Conservation (phyloP, 345 rosid genomes). For the Salix koriyanagi region DNA sequence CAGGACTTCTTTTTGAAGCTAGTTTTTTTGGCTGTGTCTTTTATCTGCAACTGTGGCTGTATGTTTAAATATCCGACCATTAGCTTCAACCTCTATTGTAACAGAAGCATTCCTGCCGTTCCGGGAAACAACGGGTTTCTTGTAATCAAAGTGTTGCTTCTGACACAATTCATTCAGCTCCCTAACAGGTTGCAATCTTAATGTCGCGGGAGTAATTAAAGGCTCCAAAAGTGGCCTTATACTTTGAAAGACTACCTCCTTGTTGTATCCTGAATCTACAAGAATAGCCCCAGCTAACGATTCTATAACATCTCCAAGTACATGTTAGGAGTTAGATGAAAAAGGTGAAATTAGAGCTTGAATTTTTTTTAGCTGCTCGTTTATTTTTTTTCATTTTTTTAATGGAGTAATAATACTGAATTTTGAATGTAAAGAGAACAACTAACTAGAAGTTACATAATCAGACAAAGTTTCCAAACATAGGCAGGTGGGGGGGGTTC, state of each 20-base stretch:
- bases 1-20: constrained; percentile 58
- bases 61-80: constrained; percentile 31
- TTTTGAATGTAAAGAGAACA: not conserved
- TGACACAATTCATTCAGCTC: constrained; percentile 60
- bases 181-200: constrained; percentile 57
- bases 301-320: constrained; percentile 82
- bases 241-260: constrained; percentile 49
- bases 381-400: not conserved
- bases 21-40: constrained; percentile 49
- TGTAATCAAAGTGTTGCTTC: constrained; percentile 28
- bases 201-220: constrained; percentile 58
- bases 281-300: constrained; percentile 84
- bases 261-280: constrained; percentile 73
- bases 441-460: not conserved
- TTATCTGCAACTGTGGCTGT: constrained; percentile 42
- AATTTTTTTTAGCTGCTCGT: not conserved
- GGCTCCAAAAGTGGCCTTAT: constrained; percentile 73
- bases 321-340: constrained; percentile 32
- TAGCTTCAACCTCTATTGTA: constrained; percentile 51
- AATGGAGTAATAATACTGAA: not conserved
- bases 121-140: constrained; percentile 4
- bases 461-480: not conserved
- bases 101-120: constrained; percentile 23
- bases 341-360: not conserved
- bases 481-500: not conserved